Base-by-base conservation (phyloP, 2,329 filamentous ascomycete genomes). In the Exserohilum turcica region DNA sequence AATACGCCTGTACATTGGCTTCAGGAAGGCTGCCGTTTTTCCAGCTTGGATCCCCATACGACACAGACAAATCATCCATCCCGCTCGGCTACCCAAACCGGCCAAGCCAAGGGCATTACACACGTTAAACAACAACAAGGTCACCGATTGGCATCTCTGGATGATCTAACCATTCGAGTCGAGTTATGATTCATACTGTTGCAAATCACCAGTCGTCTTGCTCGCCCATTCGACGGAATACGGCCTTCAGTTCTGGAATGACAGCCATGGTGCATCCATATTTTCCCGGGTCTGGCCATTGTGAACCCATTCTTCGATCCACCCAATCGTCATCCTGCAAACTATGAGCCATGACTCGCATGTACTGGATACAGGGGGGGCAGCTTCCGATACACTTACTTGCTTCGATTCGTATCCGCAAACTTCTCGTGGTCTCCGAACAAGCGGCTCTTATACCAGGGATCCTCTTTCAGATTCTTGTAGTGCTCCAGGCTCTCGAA, bases 401-500 rank as follows among this genome's bases (percentile, higher is more conserved):
- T 62, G 67, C 77, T 80, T 52, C 69, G 70, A 57, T 77, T 77
- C 1, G 77, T 80, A 59, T 82, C 79, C 0, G 79, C 80, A 67
- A 82, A 82, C 3, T 78, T 77, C 57, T 79, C 76, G 64, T 82
- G 79, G 57, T 82, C 80, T 2, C 62, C 61, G 0, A 74, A 57
- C 15, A 82, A 54, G 50, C 78, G 69, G 56, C 79, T 60, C 65
- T 78, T 77, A 57, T 80, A 82, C 68, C 69, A 80, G 2, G 79
- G 77, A 61, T 83, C 80, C 12, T 76, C 49, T 61, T 81, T 81
- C 73, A 82, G 79, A 6, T 64, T 58, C 61, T 77, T 78, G 62
- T 78, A 83, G 51, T 79, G 72, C 4, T 80, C 76, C 1, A 82
- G 45, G 35, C 53, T 65, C 50, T 74, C 56, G 59, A 82, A 82